Percentiles rank a stretch among this genome's conserved stretches.
Conservation (phyloP, 164 flowering plant genomes). For the grape (Vitis vinifera) region ASM3070453v1 NC_081811.1:3132501-3133000, state of each 20-base stretch:
- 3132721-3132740: slow-evolving; percentile 26
- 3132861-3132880: slow-evolving; percentile 41
- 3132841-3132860: not conserved
- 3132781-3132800: slow-evolving; percentile 31
- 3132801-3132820: not conserved
- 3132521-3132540: not conserved
- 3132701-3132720: slow-evolving; percentile 33
- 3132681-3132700: slow-evolving; percentile 41
- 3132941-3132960: slow-evolving; percentile 15
- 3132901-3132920: slow-evolving; percentile 33
- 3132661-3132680: slow-evolving; percentile 16
- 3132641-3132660: slow-evolving; percentile 15
- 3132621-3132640: slow-evolving; percentile 16
- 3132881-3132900: slow-evolving; percentile 49
- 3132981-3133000: slow-evolving; percentile 18
- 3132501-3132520: not conserved
- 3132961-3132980: slow-evolving; percentile 15
- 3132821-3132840: not conserved
- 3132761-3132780: slow-evolving; percentile 24
- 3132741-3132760: slow-evolving; percentile 28
- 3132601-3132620: slow-evolving; percentile 10
- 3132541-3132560: not conserved
- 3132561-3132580: slow-evolving; percentile 8
- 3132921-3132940: slow-evolving; percentile 20
- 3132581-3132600: slow-evolving; percentile 16